phyloP scores from a whole-genome alignment of 192 early-diverging fungal genomes.

The Backusella liffmaniae region DNA sequence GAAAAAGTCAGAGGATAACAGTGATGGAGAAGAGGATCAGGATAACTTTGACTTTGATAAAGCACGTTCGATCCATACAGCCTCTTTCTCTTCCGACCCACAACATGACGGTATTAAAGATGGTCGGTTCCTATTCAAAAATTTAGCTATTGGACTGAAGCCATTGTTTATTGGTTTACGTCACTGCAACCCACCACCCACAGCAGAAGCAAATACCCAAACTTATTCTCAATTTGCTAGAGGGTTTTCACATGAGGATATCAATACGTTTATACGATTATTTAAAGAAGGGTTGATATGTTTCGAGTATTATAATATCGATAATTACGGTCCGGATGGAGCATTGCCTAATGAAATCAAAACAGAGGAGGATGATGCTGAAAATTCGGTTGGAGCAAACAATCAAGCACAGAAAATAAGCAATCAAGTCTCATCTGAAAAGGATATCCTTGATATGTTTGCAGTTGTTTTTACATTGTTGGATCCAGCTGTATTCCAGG shows the following conservation, averaged over 20 bases:
- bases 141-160: slow-evolving; percentile 86
- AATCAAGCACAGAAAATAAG: slow-evolving; percentile 48
- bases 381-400: slow-evolving; percentile 27
- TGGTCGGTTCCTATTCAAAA: slow-evolving; percentile 85
- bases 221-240: slow-evolving; percentile 50
- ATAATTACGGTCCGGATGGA: slow-evolving; percentile 52
- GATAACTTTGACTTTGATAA: slow-evolving; percentile 62
- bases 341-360: slow-evolving; percentile 20
- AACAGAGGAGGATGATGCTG: slow-evolving; percentile 17
- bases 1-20: slow-evolving; percentile 35
- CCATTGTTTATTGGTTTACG: slow-evolving; percentile 74
- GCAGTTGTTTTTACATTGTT: slow-evolving; percentile 78
- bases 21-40: slow-evolving; percentile 39
- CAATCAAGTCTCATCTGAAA: slow-evolving; percentile 78
- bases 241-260: slow-evolving; percentile 70
- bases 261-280: slow-evolving; percentile 66
- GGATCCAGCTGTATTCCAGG: slow-evolving; percentile 91
- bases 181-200: slow-evolving; percentile 63
- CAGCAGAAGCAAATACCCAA: slow-evolving; percentile 35
- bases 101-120: slow-evolving; percentile 78
- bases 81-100: slow-evolving; percentile 39
- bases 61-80: slow-evolving; percentile 52
- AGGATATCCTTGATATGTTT: slow-evolving; percentile 91
- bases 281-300: slow-evolving; percentile 79
- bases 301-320: slow-evolving; percentile 80